Evolutionary conservation across 2,329 filamentous ascomycete species (phyloP).

Genomic region (Tolypocladium amazonense): DNA sequence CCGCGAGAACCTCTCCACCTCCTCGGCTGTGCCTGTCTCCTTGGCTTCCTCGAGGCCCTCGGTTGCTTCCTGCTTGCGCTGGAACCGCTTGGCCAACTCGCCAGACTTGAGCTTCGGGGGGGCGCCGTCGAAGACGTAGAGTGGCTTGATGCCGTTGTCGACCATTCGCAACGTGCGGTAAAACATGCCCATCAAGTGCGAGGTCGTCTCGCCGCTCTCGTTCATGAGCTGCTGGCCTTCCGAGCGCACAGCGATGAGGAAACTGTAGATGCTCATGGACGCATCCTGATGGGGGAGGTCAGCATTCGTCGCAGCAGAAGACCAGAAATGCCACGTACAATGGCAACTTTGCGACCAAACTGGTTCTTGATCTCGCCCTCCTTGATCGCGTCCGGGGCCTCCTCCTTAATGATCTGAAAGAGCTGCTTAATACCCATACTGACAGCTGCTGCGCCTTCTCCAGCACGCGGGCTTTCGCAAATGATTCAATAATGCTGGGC

Average conservation of each 20-base stretch:
- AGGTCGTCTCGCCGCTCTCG: conserved; percentile 92
- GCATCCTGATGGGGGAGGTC: conserved; percentile 20
- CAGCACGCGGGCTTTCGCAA: neutral
- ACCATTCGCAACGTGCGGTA: conserved; percentile 97
- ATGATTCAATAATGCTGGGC: neutral
- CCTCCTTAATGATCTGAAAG: conserved; percentile 75
- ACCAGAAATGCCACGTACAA: conserved; percentile 49
- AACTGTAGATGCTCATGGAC: conserved; percentile 99
- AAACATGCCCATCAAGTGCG: conserved; percentile 98
- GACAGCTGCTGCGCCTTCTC: conserved; percentile 3
- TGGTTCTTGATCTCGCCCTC: conserved; percentile 98
- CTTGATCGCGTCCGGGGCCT: conserved; percentile 92
- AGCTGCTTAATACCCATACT: conserved; percentile 62
- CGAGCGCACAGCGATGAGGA: conserved; percentile 93
- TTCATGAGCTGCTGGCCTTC: conserved; percentile 94
- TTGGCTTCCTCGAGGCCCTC: conserved; percentile 91
- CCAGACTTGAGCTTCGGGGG: conserved; percentile 96
- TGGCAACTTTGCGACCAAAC: conserved; percentile 95
- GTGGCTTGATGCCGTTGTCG: conserved; percentile 96
- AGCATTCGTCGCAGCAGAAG: neutral
- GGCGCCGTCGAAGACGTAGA: conserved; percentile 96
- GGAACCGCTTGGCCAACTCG: conserved; percentile 90
- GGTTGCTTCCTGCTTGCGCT: conserved; percentile 85
- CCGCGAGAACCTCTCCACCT: conserved; percentile 95
- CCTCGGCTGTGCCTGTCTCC: conserved; percentile 90